Conservation (phyloP, 1,284 basidiomycete species). For the Rhizopogon hawkerae region DNA sequence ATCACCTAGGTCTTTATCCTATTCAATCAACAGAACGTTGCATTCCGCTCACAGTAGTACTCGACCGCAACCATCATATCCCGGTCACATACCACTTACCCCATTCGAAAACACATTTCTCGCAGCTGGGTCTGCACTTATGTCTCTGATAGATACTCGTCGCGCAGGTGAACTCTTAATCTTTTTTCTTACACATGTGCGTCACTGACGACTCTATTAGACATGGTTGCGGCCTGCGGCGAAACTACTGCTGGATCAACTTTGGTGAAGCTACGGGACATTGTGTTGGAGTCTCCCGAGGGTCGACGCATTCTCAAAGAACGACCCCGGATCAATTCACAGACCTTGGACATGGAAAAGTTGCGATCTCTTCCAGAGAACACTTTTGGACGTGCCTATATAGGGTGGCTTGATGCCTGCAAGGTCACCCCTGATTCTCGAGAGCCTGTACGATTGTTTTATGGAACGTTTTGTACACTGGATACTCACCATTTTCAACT, state of each 20-base stretch:
- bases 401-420: slow-evolving; percentile 85
- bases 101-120: slow-evolving; percentile 79
- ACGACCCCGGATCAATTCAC: slow-evolving; percentile 74
- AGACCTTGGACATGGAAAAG: slow-evolving; percentile 67
- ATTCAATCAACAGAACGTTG: slow-evolving; percentile 2
- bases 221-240: slow-evolving; percentile 88
- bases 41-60: slow-evolving; percentile 9
- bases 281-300: slow-evolving; percentile 74
- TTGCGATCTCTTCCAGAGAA: slow-evolving; percentile 65
- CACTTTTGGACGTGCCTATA: slow-evolving; percentile 83
- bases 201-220: slow-evolving; percentile 33
- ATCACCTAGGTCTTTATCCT: background rate
- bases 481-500: slow-evolving; percentile 7
- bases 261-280: slow-evolving; percentile 71
- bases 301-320: slow-evolving; percentile 79
- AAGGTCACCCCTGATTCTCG: slow-evolving; percentile 94
- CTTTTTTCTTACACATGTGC: background rate
- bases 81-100: slow-evolving; percentile 78
- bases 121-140: slow-evolving; percentile 78
- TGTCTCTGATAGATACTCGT: slow-evolving; percentile 76
- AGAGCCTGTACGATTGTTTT: slow-evolving; percentile 58
- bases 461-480: background rate
- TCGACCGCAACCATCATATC: slow-evolving; percentile 39
- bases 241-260: slow-evolving; percentile 84
- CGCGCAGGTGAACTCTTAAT: slow-evolving; percentile 57